Evolutionary conservation across 2,329 filamentous ascomycete species (phyloP).

Genomic region (Elsinoe arachidis): DNA sequence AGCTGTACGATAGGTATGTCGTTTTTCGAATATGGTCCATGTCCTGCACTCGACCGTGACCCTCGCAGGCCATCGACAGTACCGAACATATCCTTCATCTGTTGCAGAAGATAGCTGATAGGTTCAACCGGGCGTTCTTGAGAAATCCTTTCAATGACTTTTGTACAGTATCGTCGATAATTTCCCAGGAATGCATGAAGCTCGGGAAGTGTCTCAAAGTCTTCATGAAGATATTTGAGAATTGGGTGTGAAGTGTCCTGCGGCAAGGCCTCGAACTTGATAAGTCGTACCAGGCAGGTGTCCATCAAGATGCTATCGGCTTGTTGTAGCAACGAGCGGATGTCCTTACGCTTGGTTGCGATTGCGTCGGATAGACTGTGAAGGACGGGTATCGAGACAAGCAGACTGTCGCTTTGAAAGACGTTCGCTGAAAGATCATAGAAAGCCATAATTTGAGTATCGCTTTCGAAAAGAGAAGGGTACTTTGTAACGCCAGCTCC

Average conservation of each 20-base stretch:
- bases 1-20: constrained; percentile 67
- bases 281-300: constrained; percentile 70
- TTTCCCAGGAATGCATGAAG: constrained; percentile 92
- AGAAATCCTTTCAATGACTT: constrained; percentile 80
- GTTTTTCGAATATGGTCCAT: constrained; percentile 49
- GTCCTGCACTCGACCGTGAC: constrained; percentile 37
- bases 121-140: constrained; percentile 75
- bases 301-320: constrained; percentile 71
- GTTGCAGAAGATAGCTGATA: constrained; percentile 74
- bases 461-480: constrained; percentile 53
- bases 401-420: constrained; percentile 74
- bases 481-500: constrained; percentile 77
- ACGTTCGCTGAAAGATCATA: constrained; percentile 71
- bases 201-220: constrained; percentile 91
- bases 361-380: constrained; percentile 84
- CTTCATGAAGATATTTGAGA: constrained; percentile 75
- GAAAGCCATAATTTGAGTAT: constrained; percentile 61
- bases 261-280: constrained; percentile 80
- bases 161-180: constrained; percentile 81
- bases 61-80: constrained; percentile 32
- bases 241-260: constrained; percentile 74
- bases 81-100: constrained; percentile 64
- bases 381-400: constrained; percentile 86
- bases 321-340: constrained; percentile 49
- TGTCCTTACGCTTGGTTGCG: constrained; percentile 59